Conservation (phyloP, 2,329 filamentous ascomycete genomes). For the Verticillium nubilum region DNA sequence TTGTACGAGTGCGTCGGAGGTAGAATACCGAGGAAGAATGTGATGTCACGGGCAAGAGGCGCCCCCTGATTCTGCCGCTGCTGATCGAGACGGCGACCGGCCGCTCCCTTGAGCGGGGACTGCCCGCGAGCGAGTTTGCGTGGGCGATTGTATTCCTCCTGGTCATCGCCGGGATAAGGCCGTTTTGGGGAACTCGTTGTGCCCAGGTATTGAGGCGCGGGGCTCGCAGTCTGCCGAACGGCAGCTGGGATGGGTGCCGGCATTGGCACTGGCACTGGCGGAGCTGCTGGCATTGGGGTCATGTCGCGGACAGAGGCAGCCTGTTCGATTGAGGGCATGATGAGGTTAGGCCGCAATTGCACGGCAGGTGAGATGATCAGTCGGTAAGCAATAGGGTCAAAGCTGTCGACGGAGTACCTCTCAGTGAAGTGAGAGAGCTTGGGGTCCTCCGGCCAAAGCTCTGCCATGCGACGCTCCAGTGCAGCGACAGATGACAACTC, state of each 20-base stretch:
- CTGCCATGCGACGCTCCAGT: slow-evolving; percentile 85
- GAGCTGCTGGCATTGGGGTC: slow-evolving; percentile 33
- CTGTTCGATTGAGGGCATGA: slow-evolving; percentile 49
- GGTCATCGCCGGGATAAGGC: slow-evolving; percentile 63
- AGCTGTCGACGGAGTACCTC: slow-evolving; percentile 67
- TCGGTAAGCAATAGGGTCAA: slow-evolving; percentile 76
- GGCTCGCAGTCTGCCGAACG: slow-evolving; percentile 29
- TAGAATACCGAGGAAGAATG: slow-evolving; percentile 64
- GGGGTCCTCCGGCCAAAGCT: slow-evolving; percentile 87
- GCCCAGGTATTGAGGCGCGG: slow-evolving; percentile 38
- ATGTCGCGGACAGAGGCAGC: slow-evolving; percentile 33
- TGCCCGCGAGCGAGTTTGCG: slow-evolving; percentile 86
- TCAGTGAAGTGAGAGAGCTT: slow-evolving; percentile 69
- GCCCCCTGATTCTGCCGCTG: slow-evolving; percentile 60
- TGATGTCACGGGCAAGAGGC: slow-evolving; percentile 67
- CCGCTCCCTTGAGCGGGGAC: slow-evolving; percentile 87
- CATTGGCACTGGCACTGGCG: not conserved
- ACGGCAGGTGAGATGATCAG: slow-evolving; percentile 76
- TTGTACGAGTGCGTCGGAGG: slow-evolving; percentile 70
- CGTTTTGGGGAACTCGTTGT: slow-evolving; percentile 54
- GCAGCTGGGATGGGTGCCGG: not conserved
- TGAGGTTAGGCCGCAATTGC: slow-evolving; percentile 63
- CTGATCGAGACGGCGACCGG: slow-evolving; percentile 78
- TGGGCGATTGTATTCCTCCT: slow-evolving; percentile 64
- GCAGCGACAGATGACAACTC: slow-evolving; percentile 87